Base-by-base conservation (phyloP, 2,329 filamentous ascomycete species). In the Neopestalotiopsis sp. region DNA sequence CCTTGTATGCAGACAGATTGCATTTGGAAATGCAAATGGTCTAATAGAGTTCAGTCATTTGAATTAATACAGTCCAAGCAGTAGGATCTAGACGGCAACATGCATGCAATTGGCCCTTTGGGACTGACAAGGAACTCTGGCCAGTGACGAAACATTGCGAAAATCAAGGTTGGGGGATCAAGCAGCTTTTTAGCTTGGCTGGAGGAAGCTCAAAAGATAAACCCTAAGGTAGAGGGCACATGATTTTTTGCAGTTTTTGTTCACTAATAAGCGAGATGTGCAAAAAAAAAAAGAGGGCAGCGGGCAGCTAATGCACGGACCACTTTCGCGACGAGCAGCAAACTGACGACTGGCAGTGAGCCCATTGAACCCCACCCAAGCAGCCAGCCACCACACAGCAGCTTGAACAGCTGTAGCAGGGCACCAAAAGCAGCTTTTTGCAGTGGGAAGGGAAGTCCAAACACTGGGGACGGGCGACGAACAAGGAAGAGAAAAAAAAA, bases 161-260 rank as follows among this genome's bases (percentile, higher is more conserved):
- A n/a, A 62, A 34, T 52, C 45, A 62, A 62, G 59, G 59, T 62
- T 62, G 32, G 30, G 28, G 34, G 24, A 28, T 28, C 24, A 28
- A 28, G 24, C 24, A 40, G 34, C n/a, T 34, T 20, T 7, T 14
- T 30, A 62, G 30, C 59, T 42, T 20, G n/a, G 28, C n/a, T 34
- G 42, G 59, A 30, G 28, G n/a, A 62, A 38, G 57, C 30, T 52
- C 45, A 12, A 62, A 62, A 34, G 59, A 17, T 40, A 30, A 62
- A 62, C 59, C 59, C 59, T 62, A 62, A 62, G 57, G 45, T 20
- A 52, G 28, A 62, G 59, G 59, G 59, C 59, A 62, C 59, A 62
- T 62, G 34, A 62, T 34, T 62, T 38, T 62, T 62, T 62, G 28
- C 30, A 34, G 59, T 34, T 34, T 17, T 20, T 38, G 34, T 38